phyloP scores from a whole-genome alignment of 78 protist genomes.

The Dictyostelium citrinum region DNA sequence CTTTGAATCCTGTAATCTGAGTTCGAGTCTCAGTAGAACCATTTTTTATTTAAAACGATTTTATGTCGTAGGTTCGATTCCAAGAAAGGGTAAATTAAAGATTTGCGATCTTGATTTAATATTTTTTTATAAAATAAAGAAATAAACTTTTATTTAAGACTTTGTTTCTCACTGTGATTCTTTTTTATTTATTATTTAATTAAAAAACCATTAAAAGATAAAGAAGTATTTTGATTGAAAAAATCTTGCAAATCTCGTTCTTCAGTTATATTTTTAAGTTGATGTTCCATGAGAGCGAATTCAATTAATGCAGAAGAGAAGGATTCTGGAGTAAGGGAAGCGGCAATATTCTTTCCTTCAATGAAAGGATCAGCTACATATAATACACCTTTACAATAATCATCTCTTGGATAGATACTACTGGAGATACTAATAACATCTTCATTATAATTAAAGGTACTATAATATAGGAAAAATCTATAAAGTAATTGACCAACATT shows the following conservation, averaged over 20 bases:
- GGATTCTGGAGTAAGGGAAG: neutral
- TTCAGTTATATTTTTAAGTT: neutral
- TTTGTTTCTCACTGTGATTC: too few species aligned
- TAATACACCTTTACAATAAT: neutral
- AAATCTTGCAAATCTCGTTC: neutral
- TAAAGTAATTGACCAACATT: neutral
- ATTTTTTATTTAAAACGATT: neutral
- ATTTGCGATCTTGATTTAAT: too few species aligned
- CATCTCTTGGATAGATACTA: neutral
- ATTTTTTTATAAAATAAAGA: too few species aligned
- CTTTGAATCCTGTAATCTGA: neutral
- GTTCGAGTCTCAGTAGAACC: neutral
- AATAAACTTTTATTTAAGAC: too few species aligned
- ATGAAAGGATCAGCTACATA: neutral
- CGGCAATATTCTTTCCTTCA: neutral
- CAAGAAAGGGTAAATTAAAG: too few species aligned
- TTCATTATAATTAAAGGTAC: slow-evolving; percentile 15
- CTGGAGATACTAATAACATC: neutral
- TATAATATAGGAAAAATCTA: slow-evolving; percentile 13
- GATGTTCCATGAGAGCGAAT: neutral
- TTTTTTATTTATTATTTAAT: too few species aligned
- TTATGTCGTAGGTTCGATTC: too few species aligned
- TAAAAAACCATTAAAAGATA: neutral
- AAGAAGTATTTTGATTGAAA: neutral
- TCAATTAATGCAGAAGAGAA: neutral